phyloP scores from a whole-genome alignment of 495 filamentous ascomycete species.

The Rostrohypoxylon terebratum region DNA sequence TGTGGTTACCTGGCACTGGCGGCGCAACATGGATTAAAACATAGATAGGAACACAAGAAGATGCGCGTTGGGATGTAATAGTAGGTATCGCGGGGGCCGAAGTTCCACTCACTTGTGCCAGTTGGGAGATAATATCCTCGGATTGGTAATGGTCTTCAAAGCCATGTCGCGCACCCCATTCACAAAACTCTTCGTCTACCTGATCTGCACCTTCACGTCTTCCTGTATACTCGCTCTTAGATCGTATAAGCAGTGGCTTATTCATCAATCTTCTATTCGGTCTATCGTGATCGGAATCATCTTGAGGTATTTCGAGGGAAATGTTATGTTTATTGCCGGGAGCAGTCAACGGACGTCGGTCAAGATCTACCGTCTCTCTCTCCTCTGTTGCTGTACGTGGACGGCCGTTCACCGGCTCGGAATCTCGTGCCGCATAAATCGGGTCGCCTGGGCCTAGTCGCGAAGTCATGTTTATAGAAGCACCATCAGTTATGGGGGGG shows the following conservation, averaged over 20 bases:
- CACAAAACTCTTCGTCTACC: constrained; percentile 55
- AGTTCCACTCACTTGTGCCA: constrained; percentile 62
- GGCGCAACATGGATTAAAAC: constrained; percentile 47
- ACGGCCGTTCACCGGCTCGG: constrained; percentile 36
- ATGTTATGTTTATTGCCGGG: constrained; percentile 46
- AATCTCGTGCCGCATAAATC: constrained; percentile 23
- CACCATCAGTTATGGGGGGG: constrained; percentile 23
- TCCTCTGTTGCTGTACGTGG: constrained; percentile 44
- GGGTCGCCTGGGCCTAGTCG: constrained; percentile 36
- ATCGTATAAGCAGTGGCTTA: constrained; percentile 71
- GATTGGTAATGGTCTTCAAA: constrained; percentile 78
- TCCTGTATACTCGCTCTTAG: constrained; percentile 77
- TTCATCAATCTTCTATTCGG: constrained; percentile 54
- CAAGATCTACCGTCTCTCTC: constrained; percentile 40
- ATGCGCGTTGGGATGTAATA: constrained; percentile 51
- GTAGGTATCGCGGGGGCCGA: constrained; percentile 30
- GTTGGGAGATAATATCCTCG: constrained; percentile 69
- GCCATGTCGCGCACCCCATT: constrained; percentile 71
- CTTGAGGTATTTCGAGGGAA: constrained; percentile 31
- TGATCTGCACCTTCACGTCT: constrained; percentile 56
- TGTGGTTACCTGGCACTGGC: constrained; percentile 13
- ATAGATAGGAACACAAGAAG: constrained; percentile 54
- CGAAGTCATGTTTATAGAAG: constrained; percentile 40
- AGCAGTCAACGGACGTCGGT: constrained; percentile 51
- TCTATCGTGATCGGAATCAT: constrained; percentile 47